These are phyloP conservation scores for Larix sibirica DNA, from an alignment of 83 land plant genomes.

Conservation along the genomic window DNA sequence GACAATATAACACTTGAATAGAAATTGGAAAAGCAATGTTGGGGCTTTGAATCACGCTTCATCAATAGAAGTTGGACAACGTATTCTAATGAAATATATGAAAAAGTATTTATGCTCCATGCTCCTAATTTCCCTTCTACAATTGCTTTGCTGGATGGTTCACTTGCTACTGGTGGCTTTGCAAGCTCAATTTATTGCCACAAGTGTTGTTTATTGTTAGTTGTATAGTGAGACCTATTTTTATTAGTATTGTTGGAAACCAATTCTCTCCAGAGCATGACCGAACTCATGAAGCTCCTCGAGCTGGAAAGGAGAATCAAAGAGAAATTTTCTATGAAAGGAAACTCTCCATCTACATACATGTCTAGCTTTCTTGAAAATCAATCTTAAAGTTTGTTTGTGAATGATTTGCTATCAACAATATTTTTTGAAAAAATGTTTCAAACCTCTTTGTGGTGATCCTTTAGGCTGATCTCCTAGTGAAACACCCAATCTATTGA, in stretches of 20 bases:
- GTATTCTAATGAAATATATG: too few species aligned
- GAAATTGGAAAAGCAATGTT: too few species aligned
- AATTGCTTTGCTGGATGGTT: too few species aligned
- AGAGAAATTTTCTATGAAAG: slow-evolving; percentile 58
- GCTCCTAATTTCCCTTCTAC: too few species aligned
- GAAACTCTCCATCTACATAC: slow-evolving; percentile 41
- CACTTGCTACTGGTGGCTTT: too few species aligned
- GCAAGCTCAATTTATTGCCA: slow-evolving; percentile 27
- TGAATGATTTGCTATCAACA: slow-evolving; percentile 65
- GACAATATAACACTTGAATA: too few species aligned
- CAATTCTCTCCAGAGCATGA: slow-evolving; percentile 83
- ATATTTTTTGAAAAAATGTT: slow-evolving; percentile 71
- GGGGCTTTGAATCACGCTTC: too few species aligned
- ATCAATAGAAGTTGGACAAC: too few species aligned
- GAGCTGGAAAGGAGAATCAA: slow-evolving; percentile 83
- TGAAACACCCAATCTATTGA: not conserved
- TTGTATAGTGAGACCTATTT: too few species aligned
- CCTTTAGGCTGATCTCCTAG: not conserved
- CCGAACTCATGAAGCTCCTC: slow-evolving; percentile 86
- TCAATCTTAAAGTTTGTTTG: slow-evolving; percentile 67
- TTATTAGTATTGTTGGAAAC: slow-evolving; percentile 61
- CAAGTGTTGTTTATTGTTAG: too few species aligned
- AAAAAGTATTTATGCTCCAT: too few species aligned
- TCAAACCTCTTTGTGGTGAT: slow-evolving; percentile 20
- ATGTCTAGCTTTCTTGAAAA: slow-evolving; percentile 42